Evolutionary conservation across 2,329 filamentous ascomycete species (phyloP).

Genomic region (Cladophialophora chaetospira): DNA sequence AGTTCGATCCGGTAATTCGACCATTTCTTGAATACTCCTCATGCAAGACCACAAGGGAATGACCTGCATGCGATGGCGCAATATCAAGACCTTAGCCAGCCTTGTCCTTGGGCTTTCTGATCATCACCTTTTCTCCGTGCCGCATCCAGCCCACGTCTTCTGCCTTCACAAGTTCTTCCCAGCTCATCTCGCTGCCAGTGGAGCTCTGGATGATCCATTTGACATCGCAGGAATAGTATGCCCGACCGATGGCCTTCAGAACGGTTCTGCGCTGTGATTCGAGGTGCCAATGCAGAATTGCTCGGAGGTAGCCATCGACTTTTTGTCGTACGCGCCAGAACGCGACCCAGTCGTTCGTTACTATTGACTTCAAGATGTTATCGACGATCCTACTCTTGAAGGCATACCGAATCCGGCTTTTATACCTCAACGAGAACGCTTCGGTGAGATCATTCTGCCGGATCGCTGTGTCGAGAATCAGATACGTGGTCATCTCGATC

Average conservation of each 20-base stretch:
- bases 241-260: constrained; percentile 81
- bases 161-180: constrained; percentile 67
- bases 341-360: constrained; percentile 77
- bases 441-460: constrained; percentile 72
- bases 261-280: constrained; percentile 72
- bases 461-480: constrained; percentile 86
- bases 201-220: constrained; percentile 65
- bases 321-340: constrained; percentile 71
- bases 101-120: constrained; percentile 57
- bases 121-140: constrained; percentile 72
- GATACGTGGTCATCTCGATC: constrained; percentile 76
- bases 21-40: not conserved
- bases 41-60: not conserved
- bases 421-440: constrained; percentile 68
- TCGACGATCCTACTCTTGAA: constrained; percentile 71
- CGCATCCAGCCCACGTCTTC: constrained; percentile 84
- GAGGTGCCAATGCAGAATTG: constrained; percentile 80
- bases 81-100: not conserved
- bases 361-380: constrained; percentile 67
- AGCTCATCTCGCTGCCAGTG: constrained; percentile 53
- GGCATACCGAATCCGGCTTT: constrained; percentile 51
- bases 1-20: not conserved
- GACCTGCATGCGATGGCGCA: not conserved
- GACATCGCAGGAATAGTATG: constrained; percentile 76
- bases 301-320: constrained; percentile 78